phyloP scores from a whole-genome alignment of 2,329 filamentous ascomycete genomes.

The Neonectria hederae region DNA sequence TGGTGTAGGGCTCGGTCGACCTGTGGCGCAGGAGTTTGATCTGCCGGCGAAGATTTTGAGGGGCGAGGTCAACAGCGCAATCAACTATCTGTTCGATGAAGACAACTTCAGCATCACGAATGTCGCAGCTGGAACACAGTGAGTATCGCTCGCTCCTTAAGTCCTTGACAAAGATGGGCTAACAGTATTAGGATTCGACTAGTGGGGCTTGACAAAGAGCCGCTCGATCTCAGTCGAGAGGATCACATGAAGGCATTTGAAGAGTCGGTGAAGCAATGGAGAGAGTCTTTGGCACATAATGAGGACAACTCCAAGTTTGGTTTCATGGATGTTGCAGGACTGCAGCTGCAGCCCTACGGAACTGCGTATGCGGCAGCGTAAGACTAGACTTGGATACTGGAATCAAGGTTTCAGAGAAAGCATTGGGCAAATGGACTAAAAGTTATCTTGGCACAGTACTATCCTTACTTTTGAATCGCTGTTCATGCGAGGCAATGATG shows the following conservation, averaged over 20 bases:
- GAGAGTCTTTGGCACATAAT: background rate
- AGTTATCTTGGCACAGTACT: too few species aligned
- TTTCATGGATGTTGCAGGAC: background rate
- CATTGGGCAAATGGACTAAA: too few species aligned
- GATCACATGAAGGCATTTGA: background rate
- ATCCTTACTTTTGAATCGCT: too few species aligned
- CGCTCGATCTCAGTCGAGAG: slow-evolving; percentile 38
- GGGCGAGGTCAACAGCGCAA: slow-evolving; percentile 10
- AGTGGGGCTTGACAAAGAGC: slow-evolving; percentile 36
- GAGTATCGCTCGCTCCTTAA: background rate
- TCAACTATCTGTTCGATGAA: background rate
- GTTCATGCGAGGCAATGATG: too few species aligned
- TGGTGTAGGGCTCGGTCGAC: slow-evolving; percentile 63
- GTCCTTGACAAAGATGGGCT: background rate
- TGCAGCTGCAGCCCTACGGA: background rate
- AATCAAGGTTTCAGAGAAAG: too few species aligned
- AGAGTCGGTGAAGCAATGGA: background rate
- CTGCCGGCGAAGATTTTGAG: slow-evolving; percentile 39
- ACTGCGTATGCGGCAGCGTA: background rate
- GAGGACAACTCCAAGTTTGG: background rate
- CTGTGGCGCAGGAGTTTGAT: slow-evolving; percentile 46
- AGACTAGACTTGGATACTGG: background rate
- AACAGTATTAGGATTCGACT: slow-evolving; percentile 17
- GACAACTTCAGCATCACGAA: background rate
- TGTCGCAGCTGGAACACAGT: background rate